Base-by-base conservation (phyloP, 768 basidiomycete genomes). In the Favolaschia claudopus region DNA sequence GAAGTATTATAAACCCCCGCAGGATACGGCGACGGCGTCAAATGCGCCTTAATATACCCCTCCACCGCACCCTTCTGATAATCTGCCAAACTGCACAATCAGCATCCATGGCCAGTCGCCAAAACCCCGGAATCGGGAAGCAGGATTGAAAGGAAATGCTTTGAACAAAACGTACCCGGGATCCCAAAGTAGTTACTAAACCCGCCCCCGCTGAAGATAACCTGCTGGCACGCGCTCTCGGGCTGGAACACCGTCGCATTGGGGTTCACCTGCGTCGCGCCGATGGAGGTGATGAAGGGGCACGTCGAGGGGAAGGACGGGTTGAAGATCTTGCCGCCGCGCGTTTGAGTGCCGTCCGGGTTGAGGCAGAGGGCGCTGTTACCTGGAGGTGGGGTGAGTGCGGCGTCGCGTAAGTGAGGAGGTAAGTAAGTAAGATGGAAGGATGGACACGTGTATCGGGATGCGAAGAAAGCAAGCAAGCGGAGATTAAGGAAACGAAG, bases 261-360 rank as follows among this genome's bases (percentile, higher is more conserved):
- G 15, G 72, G 67, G 53, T 70, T 74, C 34, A 76, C 56, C 67
- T 78, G 78, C 2, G 84, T 84, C 8, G 79, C 83, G 24, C 84
- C 83, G 19, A 83, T 72, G 3, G 77, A 70, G 1, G 82, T 82
- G 40, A 82, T 67, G 63, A 72, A 81, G 5, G 81, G 81, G 46
- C 80, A 81, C 3, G 69, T 73, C 1, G 69, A 68, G 13, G 82
- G 82, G 66, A 80, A 83, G 10, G 66, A 68, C 37, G 77, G 72
- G 13, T 77, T 65, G 72, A 88, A 88, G 22, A 66, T 64, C 1
- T 71, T 75, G 9, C 56, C 70, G 47, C 78, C 78, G 12, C 49
- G 34, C 10, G 65, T 63, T 38, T 72, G 66, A 0, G 61, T 55
- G 33, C 85, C 82, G 43, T 79, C 68, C 44, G 84, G 80, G 20